A percentile compares a stretch with the other conserved stretches of the same genome.
Evolutionary conservation across 306 rosid species (phyloP).

Genomic region (Pyrus communis): DNA sequence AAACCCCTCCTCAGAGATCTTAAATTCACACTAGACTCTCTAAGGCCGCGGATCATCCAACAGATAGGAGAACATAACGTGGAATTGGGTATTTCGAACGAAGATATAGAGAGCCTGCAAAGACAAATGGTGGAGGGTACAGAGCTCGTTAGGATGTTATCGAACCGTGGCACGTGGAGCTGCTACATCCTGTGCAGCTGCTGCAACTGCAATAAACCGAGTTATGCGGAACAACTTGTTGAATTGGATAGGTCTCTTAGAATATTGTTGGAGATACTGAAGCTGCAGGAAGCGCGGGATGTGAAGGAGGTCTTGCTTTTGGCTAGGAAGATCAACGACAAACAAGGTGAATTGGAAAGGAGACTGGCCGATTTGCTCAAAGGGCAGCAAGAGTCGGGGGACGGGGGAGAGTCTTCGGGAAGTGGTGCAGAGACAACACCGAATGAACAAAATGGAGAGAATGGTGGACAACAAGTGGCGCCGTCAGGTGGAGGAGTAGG

Average conservation of each 20-base stretch:
- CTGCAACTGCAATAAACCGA: background rate
- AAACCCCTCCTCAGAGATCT: background rate
- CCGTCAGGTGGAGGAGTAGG: background rate
- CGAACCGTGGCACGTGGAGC: background rate
- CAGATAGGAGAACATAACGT: background rate
- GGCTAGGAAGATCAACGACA: background rate
- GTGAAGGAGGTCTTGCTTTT: background rate
- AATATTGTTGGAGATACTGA: background rate
- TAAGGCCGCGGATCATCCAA: background rate
- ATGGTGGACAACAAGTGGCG: background rate
- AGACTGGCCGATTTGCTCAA: background rate
- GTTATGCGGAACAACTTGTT: slow-evolving; percentile 1
- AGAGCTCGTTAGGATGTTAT: background rate
- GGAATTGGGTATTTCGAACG: background rate
- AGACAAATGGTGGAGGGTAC: background rate
- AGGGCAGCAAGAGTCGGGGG: background rate
- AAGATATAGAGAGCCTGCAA: background rate
- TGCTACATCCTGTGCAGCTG: background rate
- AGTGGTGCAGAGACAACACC: background rate
- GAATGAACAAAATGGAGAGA: background rate
- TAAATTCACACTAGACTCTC: background rate
- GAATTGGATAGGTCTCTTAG: slow-evolving; percentile 2
- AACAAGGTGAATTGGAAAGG: background rate
- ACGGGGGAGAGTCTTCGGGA: background rate
- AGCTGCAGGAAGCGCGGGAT: background rate